Conservation (phyloP, 2,329 filamentous ascomycete genomes). For the Fusarium chaquense region DNA sequence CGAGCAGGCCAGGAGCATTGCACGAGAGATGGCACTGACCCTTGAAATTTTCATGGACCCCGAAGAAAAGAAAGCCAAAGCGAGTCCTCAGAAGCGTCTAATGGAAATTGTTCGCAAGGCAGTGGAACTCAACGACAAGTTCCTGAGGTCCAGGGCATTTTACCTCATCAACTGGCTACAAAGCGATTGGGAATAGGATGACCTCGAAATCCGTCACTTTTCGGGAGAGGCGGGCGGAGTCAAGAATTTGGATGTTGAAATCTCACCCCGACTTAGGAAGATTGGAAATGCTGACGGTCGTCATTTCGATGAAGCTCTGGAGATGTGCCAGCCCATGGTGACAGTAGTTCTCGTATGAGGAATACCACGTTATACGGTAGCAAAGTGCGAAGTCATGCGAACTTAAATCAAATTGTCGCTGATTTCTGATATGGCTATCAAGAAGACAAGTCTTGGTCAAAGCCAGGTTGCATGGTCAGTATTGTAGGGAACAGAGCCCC, state of each 20-base stretch:
- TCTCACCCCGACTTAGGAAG: conserved; percentile 30
- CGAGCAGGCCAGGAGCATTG: background rate
- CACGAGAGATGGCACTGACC: background rate
- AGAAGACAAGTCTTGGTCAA: background rate
- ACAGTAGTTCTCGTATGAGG: background rate
- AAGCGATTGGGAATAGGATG: background rate
- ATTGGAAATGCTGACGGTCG: conserved; percentile 30
- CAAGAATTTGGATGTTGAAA: conserved; percentile 9
- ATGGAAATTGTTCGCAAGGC: conserved; percentile 10
- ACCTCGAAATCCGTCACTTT: conserved; percentile 1
- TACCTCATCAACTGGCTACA: conserved; percentile 1
- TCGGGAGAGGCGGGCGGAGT: background rate
- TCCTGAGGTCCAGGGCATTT: conserved; percentile 32
- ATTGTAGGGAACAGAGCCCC: background rate
- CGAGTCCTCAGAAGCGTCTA: background rate
- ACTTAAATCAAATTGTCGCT: background rate
- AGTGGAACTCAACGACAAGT: conserved; percentile 2
- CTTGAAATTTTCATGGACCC: conserved; percentile 27
- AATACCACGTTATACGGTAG: background rate
- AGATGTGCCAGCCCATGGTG: conserved; percentile 18
- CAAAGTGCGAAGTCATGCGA: background rate
- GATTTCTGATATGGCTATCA: background rate
- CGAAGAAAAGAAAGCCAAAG: background rate
- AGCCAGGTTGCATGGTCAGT: background rate
- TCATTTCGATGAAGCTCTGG: conserved; percentile 9